Conservation (phyloP, 352 stramenopile species). For the Thraustochytrium sp. region DNA sequence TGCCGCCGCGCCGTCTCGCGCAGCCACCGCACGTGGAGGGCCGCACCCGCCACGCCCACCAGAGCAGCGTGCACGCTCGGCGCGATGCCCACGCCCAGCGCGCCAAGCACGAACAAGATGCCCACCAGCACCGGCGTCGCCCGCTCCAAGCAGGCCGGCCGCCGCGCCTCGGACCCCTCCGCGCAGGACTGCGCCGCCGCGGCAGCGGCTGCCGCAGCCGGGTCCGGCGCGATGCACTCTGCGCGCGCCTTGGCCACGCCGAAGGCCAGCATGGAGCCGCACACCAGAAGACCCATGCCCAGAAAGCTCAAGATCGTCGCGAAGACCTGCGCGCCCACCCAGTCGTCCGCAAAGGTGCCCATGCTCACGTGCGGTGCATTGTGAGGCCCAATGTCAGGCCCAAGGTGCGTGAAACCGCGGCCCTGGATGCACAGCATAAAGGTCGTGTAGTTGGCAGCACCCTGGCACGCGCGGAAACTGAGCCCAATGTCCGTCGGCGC, state of each 20-base stretch:
- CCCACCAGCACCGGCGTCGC: not conserved
- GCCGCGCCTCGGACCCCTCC: not conserved
- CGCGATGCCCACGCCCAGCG: not conserved
- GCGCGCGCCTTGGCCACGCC: not conserved
- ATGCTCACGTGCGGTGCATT: constrained; percentile 34
- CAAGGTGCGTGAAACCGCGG: not conserved
- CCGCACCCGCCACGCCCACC: not conserved
- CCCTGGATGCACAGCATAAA: constrained; percentile 33
- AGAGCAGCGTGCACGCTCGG: not conserved
- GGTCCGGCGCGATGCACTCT: not conserved
- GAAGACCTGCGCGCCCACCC: not conserved
- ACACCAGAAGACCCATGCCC: not conserved
- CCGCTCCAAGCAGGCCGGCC: not conserved
- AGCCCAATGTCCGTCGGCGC: not conserved
- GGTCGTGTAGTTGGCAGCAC: not conserved
- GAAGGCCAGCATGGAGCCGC: not conserved
- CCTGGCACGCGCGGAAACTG: not conserved
- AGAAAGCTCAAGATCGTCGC: not conserved
- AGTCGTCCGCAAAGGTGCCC: constrained; percentile 34
- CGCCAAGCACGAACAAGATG: not conserved
- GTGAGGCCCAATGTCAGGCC: constrained; percentile 38
- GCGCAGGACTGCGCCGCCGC: not conserved
- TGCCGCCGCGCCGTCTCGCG: not conserved
- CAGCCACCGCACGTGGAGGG: not conserved
- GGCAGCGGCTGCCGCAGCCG: not conserved